Conservation (phyloP, 805 yeast genomes). For the Lipomyces orientalis region DNA sequence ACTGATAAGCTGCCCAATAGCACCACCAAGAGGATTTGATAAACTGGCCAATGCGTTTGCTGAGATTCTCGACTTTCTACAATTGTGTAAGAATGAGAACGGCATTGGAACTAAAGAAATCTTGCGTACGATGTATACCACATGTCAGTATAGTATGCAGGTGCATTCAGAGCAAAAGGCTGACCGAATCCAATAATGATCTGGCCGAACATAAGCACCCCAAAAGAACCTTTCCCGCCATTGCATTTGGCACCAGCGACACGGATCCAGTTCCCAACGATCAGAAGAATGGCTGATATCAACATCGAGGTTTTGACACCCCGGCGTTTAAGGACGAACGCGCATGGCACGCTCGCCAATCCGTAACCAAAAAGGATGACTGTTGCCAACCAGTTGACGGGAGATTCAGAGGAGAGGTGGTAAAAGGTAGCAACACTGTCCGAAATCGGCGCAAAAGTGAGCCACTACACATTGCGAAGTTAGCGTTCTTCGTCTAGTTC, state of each 20-base stretch:
- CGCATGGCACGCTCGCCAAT: conserved; percentile 41
- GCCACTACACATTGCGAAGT: conserved; percentile 37
- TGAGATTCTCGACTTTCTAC: conserved; percentile 42
- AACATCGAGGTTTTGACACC: conserved; percentile 40
- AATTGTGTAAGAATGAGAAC: neutral
- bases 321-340: conserved; percentile 38
- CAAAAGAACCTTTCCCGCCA: conserved; percentile 38
- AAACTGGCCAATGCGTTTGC: conserved; percentile 47
- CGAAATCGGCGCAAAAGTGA: conserved; percentile 45
- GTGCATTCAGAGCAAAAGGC: conserved; percentile 45
- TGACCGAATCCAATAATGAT: conserved; percentile 46
- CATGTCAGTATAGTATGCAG: conserved; percentile 43
- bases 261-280: conserved; percentile 44
- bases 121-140: conserved; percentile 43
- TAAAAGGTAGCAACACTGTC: conserved; percentile 39
- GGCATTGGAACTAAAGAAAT: neutral
- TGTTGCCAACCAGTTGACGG: conserved; percentile 46
- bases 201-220: conserved; percentile 46
- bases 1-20: conserved; percentile 45
- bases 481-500: neutral
- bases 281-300: conserved; percentile 39
- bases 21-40: conserved; percentile 47
- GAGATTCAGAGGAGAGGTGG: conserved; percentile 38
- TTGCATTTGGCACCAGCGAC: conserved; percentile 41
- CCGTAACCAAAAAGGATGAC: conserved; percentile 44